Conservation (phyloP, 805 yeast genomes). For the Naumovozyma baii region DNA sequence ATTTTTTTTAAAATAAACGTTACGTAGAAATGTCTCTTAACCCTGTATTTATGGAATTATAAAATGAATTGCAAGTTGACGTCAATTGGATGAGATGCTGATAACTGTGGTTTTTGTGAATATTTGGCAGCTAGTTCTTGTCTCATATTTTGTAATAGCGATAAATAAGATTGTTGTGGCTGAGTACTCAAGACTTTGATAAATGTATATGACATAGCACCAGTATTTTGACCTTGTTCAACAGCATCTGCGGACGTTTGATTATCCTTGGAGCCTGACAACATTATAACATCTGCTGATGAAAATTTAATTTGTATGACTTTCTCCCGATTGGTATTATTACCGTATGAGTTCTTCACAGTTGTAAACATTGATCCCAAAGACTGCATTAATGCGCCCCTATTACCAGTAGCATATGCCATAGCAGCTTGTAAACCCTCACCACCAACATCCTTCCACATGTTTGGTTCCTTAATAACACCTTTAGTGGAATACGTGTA, state of each 20-base stretch:
- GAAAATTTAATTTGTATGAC: constrained; percentile 51
- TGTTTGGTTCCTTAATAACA: constrained; percentile 67
- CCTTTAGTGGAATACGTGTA: constrained; percentile 77
- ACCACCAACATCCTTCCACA: constrained; percentile 64
- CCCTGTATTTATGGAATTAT: too few relatives aligned
- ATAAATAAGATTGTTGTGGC: constrained; percentile 58
- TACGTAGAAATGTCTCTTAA: too few relatives aligned
- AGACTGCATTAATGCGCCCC: constrained; percentile 34
- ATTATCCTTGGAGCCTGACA: constrained; percentile 75
- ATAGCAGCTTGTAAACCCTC: constrained; percentile 51
- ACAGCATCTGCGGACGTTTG: constrained; percentile 79
- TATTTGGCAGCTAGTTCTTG: constrained; percentile 51
- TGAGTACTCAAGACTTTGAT: constrained; percentile 49
- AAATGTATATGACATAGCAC: constrained; percentile 81
- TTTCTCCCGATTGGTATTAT: constrained; percentile 34
- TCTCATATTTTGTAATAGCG: constrained; percentile 65
- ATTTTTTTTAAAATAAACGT: too few relatives aligned
- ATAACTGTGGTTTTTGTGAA: constrained; percentile 75
- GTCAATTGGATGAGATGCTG: constrained; percentile 76
- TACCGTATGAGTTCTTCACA: constrained; percentile 33
- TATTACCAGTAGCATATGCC: constrained; percentile 53
- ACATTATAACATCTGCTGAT: constrained; percentile 65
- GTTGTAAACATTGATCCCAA: constrained; percentile 37
- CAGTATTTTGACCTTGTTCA: constrained; percentile 62
- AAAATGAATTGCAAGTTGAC: constrained; percentile 42